Percentiles rank a stretch among this genome's conserved stretches.
phyloP scores from a whole-genome alignment of 139 green algal species.

The Edaphochlamys debaryana region DNA sequence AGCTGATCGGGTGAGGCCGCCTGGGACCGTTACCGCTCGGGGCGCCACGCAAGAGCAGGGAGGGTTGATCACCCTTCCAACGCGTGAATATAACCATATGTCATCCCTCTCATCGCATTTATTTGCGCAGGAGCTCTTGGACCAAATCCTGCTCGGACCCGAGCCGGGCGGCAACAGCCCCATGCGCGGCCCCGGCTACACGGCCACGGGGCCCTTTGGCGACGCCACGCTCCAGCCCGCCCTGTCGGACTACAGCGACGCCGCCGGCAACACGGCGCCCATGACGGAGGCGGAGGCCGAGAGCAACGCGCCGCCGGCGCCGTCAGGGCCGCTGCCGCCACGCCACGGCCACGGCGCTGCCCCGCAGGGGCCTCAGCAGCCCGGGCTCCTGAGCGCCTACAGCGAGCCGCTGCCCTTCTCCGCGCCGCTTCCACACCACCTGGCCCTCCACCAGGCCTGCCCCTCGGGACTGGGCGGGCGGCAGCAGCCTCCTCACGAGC shows the following conservation, averaged over 20 bases:
- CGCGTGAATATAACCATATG: no score
- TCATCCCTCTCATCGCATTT: no score
- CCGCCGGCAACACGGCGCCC: not conserved
- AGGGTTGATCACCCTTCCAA: no score
- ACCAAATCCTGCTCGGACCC: slow-evolving; percentile 9
- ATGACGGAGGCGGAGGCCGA: not conserved
- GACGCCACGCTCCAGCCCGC: not conserved
- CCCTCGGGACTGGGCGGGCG: not conserved
- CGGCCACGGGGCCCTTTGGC: not conserved
- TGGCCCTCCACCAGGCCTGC: not conserved
- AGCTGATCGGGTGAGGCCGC: not conserved
- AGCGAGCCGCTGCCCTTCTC: slow-evolving; percentile 18
- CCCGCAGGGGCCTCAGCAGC: not conserved
- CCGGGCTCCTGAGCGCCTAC: slow-evolving; percentile 9
- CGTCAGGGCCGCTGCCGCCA: not conserved
- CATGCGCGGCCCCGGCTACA: no score
- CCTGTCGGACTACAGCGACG: slow-evolving; percentile 17
- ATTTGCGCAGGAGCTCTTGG: no score
- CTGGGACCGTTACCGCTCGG: no score
- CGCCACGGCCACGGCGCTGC: no score
- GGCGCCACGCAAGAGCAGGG: no score
- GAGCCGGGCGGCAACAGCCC: slow-evolving; percentile 1
- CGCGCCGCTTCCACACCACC: slow-evolving; percentile 2
- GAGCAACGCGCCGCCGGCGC: not conserved
- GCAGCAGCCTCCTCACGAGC: not conserved